Evolutionary conservation across 192 early-diverging fungal genomes (phyloP), one percentile per base, ranked within the genome.

Genomic region (Coemansia sp.): DNA sequence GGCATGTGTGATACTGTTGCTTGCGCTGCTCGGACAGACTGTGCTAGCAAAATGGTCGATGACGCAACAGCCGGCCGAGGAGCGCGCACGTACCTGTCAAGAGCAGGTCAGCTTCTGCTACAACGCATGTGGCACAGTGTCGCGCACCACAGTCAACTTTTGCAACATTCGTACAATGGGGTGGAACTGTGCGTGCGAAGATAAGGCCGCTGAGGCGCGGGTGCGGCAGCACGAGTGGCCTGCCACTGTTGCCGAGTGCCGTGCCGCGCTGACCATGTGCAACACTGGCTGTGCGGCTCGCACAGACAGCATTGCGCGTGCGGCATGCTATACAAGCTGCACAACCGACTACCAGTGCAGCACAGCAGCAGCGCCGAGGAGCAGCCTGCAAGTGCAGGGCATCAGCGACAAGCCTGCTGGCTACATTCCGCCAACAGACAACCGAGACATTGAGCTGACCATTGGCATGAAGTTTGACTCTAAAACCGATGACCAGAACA

Each of bases 101-200:
- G 72, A 74, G 29, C 78, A 81, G 19, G 72, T 81, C 62, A 71
- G 72, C 51, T 81, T 74, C 62, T 81, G 78, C 65, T 81, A 81
- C 59, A 81, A 71, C 41, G 32, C 62, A 2, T 81, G 78, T 37
- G 66, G 66, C 11, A 64, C 72, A 8, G 78, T 81, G 10, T 54
- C 59, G 20, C 59, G 49, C 38, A 81, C 78, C 12, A 56, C 47
- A 8, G 45, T 51, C 26, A 81, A 81, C 59, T 81, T 81, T 71
- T 81, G 78, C 72, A 81, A 74, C 50, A 71, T 81, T 29, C 68
- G 69, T 8, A 81, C 78, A 16, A 81, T 74, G 68, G 78, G 78
- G 14, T 81, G 78, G 78, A 71, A 81, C 69, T 81, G 78, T 45
- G 68, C 56, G 22, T 80, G 77, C 57, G 54, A 19, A 22, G 39